phyloP scores from a whole-genome alignment of 768 basidiomycete species.

The Russula abietina region DNA sequence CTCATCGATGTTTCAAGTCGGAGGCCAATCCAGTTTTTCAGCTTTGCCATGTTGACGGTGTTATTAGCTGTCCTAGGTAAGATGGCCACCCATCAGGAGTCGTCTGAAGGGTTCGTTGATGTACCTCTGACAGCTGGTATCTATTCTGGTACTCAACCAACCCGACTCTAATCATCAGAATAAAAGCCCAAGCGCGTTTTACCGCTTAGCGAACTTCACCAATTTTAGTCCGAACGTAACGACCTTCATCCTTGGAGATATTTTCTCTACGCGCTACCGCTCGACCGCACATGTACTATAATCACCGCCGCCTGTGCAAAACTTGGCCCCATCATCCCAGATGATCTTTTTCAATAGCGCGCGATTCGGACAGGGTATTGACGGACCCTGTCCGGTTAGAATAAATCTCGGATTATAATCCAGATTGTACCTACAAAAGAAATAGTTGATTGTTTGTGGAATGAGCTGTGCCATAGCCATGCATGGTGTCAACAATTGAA shows the following conservation, averaged over 20 bases:
- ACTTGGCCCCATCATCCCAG: conserved; percentile 40
- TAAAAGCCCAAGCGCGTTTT: conserved; percentile 31
- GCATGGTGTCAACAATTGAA: too few relatives aligned
- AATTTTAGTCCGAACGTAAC: conserved; percentile 42
- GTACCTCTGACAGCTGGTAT: conserved; percentile 17
- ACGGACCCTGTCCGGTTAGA: too few relatives aligned
- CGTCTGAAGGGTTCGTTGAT: conserved; percentile 28
- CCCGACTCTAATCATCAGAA: conserved; percentile 34
- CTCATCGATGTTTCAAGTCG: conserved; percentile 75
- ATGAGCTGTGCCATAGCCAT: too few relatives aligned
- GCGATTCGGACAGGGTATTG: conserved; percentile 2
- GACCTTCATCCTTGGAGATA: conserved; percentile 42
- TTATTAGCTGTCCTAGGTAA: conserved; percentile 65
- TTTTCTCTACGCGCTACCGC: conserved; percentile 42
- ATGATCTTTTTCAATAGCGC: conserved; percentile 33
- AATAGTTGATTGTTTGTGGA: too few relatives aligned
- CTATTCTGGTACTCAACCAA: neutral
- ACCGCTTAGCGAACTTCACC: conserved; percentile 39
- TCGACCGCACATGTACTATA: conserved; percentile 40
- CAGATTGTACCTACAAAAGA: too few relatives aligned
- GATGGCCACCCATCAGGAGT: conserved; percentile 27
- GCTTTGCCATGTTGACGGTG: conserved; percentile 59
- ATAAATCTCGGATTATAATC: too few relatives aligned
- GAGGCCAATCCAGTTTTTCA: conserved; percentile 75
- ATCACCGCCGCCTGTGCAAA: conserved; percentile 42